phyloP scores from a whole-genome alignment of 129 eudicot genomes.

The Pittosporum tobira region DNA sequence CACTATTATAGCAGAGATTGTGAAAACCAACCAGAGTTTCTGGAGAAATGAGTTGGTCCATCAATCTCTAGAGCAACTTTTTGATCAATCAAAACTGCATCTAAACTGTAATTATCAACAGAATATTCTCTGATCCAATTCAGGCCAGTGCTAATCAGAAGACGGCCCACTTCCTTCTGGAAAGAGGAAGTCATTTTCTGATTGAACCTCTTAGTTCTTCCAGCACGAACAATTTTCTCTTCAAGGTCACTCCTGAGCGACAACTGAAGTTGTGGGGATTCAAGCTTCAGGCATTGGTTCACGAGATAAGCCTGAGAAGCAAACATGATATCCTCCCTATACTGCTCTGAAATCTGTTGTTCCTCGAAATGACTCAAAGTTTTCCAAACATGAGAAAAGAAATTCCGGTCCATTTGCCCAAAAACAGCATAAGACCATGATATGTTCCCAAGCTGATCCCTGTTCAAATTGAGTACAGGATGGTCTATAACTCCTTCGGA shows the following conservation, averaged over 20 bases:
- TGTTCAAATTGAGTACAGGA: conserved; percentile 38
- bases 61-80: conserved; percentile 87
- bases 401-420: conserved; percentile 48
- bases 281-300: conserved; percentile 76
- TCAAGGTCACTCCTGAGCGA: conserved; percentile 51
- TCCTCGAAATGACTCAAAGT: conserved; percentile 50
- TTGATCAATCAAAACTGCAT: conserved; percentile 68
- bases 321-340: conserved; percentile 87
- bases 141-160: conserved; percentile 75
- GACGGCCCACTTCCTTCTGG: conserved; percentile 83
- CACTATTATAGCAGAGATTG: background rate
- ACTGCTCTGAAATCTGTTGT: conserved; percentile 55
- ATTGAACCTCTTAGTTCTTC: conserved; percentile 75
- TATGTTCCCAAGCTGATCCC: conserved; percentile 77
- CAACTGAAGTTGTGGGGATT: conserved; percentile 47
- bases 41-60: conserved; percentile 92
- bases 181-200: conserved; percentile 79
- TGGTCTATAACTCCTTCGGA: conserved; percentile 5
- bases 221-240: conserved; percentile 56
- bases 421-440: conserved; percentile 95
- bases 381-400: conserved; percentile 62
- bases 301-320: conserved; percentile 76
- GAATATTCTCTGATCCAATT: conserved; percentile 72
- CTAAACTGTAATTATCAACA: conserved; percentile 79
- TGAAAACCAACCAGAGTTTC: conserved; percentile 53